These are phyloP conservation scores for Aspergillus biplanus DNA, from an alignment of 495 filamentous ascomycete species.

Conservation along the genomic window DNA sequence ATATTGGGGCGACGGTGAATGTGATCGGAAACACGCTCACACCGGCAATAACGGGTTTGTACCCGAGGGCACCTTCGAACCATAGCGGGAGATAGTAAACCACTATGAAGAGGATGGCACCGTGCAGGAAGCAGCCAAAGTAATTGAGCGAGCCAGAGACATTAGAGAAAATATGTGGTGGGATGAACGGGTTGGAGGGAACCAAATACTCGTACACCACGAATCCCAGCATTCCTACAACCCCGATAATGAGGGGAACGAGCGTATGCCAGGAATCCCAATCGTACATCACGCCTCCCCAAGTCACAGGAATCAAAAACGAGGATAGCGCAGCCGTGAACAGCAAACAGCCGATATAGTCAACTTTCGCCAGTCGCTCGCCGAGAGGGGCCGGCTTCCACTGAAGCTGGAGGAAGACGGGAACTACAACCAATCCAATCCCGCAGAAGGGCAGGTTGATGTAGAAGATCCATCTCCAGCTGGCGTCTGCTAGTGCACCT, in stretches of 20 bases:
- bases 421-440: constrained; percentile 49
- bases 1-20: constrained; percentile 51
- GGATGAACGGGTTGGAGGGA: constrained; percentile 52
- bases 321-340: constrained; percentile 48
- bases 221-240: constrained; percentile 24
- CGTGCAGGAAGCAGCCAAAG: constrained; percentile 48
- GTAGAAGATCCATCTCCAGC: constrained; percentile 64
- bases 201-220: constrained; percentile 24
- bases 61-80: constrained; percentile 55
- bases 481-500: constrained; percentile 15
- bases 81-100: constrained; percentile 54
- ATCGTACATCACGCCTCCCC: constrained; percentile 55
- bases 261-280: constrained; percentile 58
- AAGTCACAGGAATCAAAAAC: constrained; percentile 58
- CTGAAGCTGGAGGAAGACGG: constrained; percentile 48
- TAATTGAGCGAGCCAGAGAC: constrained; percentile 47
- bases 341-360: constrained; percentile 56
- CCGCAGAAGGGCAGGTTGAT: constrained; percentile 63
- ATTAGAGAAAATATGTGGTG: constrained; percentile 50
- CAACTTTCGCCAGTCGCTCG: constrained; percentile 43
- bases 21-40: constrained; percentile 50
- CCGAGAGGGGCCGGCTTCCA: constrained; percentile 23
- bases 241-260: constrained; percentile 35
- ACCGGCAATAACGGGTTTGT: constrained; percentile 47
- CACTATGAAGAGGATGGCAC: constrained; percentile 48